These are phyloP conservation scores for Aureobasidium sp. DNA, from an alignment of 2,329 filamentous ascomycete genomes.

Conservation along the genomic window DNA sequence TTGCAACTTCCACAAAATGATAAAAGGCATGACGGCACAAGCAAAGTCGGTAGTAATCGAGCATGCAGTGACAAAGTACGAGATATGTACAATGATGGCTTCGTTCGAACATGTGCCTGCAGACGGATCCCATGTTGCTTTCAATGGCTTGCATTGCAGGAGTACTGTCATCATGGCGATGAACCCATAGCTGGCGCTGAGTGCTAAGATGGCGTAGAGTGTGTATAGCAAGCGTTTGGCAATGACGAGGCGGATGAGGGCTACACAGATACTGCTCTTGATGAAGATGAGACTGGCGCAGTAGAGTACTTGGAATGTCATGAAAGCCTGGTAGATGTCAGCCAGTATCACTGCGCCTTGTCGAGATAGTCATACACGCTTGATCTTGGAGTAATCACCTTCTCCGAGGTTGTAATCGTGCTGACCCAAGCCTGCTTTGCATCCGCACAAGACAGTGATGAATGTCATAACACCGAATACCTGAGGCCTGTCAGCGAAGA, in stretches of 20 bases:
- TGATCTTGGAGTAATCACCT: conserved; percentile 2
- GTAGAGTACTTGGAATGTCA: conserved; percentile 10
- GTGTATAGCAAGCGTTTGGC: neutral
- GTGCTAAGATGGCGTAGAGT: conserved; percentile 6
- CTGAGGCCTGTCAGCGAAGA: neutral
- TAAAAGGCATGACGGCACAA: conserved; percentile 11
- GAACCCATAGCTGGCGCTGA: conserved; percentile 5
- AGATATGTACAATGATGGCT: neutral
- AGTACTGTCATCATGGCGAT: conserved; percentile 5
- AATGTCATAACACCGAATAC: conserved; percentile 8
- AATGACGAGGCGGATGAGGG: conserved; percentile 10
- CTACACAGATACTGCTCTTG: conserved; percentile 15
- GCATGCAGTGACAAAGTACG: conserved; percentile 14
- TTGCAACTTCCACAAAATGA: conserved; percentile 14
- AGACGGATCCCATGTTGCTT: conserved; percentile 1
- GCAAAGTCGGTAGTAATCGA: conserved; percentile 12
- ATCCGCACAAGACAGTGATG: conserved; percentile 1
- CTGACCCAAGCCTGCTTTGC: conserved; percentile 15
- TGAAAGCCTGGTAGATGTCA: neutral
- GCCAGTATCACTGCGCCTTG: neutral
- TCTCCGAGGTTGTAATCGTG: conserved; percentile 3
- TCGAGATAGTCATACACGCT: conserved; percentile 1
- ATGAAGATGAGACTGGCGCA: conserved; percentile 13
- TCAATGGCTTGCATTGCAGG: neutral
- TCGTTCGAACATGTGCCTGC: neutral